These are phyloP conservation scores for Leccinum boreale DNA, from an alignment of 768 basidiomycete species.

Conservation along the genomic window DNA sequence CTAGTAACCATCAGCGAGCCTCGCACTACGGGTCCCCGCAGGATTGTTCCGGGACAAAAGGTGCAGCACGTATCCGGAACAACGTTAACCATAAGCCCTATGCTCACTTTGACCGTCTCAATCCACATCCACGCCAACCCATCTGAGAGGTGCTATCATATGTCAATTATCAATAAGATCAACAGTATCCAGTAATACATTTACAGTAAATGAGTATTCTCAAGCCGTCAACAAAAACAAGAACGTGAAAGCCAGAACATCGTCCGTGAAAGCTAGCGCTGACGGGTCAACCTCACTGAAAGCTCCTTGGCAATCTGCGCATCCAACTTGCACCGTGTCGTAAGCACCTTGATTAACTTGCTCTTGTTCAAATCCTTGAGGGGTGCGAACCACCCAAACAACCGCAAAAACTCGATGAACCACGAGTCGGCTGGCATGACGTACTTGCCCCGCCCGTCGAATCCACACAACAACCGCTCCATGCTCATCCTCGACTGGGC, in stretches of 20 bases:
- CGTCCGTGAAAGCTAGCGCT: neutral
- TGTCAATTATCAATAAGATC: neutral
- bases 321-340: slow-evolving; percentile 25
- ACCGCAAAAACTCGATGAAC: slow-evolving; percentile 20
- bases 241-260: neutral
- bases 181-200: neutral
- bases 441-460: slow-evolving; percentile 16
- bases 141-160: neutral
- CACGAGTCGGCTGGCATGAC: slow-evolving; percentile 23
- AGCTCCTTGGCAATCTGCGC: slow-evolving; percentile 16
- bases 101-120: too few relatives aligned
- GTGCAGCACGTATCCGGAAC: too few relatives aligned
- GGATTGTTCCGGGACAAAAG: too few relatives aligned
- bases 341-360: slow-evolving; percentile 15
- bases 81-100: too few relatives aligned
- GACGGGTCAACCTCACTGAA: slow-evolving; percentile 6
- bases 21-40: too few relatives aligned
- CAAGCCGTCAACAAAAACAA: neutral
- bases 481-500: slow-evolving; percentile 14
- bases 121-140: too few relatives aligned
- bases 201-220: neutral
- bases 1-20: too few relatives aligned
- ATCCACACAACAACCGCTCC: slow-evolving; percentile 11
- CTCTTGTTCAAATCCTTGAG: slow-evolving; percentile 14
- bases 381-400: slow-evolving; percentile 16